phyloP scores from a whole-genome alignment of 169 alveolate genomes.

The Amoebophrya sp. region DNA sequence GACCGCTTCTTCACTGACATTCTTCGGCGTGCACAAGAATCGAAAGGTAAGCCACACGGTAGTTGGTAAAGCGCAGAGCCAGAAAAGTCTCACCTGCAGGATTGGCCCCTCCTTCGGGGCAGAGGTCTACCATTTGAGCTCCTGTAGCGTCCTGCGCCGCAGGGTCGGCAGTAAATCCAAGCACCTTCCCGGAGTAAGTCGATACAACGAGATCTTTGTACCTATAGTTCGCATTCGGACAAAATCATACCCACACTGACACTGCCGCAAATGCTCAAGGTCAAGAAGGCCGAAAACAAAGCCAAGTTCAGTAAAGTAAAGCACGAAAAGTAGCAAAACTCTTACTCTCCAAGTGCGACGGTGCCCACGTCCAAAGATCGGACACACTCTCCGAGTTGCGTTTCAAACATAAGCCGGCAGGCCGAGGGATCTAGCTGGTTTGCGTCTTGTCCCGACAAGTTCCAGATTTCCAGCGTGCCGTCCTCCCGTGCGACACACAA shows the following conservation, averaged over 20 bases:
- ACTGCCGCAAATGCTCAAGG: too few species aligned
- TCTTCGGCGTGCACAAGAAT: too few species aligned
- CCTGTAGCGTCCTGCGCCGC: constrained; percentile 19
- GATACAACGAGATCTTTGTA: not conserved
- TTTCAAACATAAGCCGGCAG: not conserved
- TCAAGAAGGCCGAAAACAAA: too few species aligned
- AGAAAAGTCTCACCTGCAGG: not conserved
- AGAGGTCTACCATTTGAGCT: not conserved
- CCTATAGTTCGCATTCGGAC: too few species aligned
- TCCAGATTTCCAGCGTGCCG: constrained; percentile 9
- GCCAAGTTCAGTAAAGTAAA: too few species aligned
- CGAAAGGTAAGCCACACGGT: too few species aligned
- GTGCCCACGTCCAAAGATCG: not conserved
- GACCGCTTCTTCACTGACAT: too few species aligned
- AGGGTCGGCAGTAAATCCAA: constrained; percentile 6
- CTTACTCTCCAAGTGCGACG: not conserved
- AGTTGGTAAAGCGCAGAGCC: too few species aligned
- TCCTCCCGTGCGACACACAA: constrained; percentile 12
- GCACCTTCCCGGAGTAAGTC: not conserved
- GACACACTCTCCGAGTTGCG: not conserved
- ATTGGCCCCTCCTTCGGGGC: not conserved
- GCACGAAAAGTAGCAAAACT: too few species aligned
- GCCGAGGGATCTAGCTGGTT: not conserved
- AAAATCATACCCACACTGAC: too few species aligned
- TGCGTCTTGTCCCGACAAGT: not conserved